Percentiles rank a stretch among this genome's conserved stretches.
These are phyloP conservation scores for Quercus bicolor DNA, from an alignment of 306 rosid genomes.

Conservation along the genomic window DNA sequence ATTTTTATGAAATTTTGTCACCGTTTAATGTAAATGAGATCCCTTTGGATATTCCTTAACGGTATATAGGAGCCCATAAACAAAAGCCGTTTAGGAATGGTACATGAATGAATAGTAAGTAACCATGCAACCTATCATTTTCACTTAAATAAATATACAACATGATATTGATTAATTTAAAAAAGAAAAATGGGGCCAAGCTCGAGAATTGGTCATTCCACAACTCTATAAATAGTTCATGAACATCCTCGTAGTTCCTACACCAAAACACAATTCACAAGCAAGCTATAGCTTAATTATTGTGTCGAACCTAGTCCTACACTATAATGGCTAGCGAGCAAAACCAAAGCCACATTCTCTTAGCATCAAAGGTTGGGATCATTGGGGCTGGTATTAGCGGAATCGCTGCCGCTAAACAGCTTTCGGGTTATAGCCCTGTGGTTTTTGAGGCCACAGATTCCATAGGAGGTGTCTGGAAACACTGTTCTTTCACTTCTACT, in stretches of 20 bases:
- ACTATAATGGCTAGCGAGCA: conserved; percentile 26
- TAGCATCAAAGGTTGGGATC: conserved; percentile 45
- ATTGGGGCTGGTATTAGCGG: conserved; percentile 75
- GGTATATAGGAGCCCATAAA: too few species aligned
- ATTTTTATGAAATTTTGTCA: too few species aligned
- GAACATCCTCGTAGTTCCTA: background rate
- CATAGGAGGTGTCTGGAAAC: conserved; percentile 75
- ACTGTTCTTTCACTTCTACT: conserved; percentile 48
- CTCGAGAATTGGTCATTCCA: background rate
- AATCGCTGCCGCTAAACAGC: conserved; percentile 63
- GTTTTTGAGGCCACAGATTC: conserved; percentile 56
- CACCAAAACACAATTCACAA: background rate
- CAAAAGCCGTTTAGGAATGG: too few species aligned
- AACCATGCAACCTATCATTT: too few species aligned
- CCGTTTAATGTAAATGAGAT: too few species aligned
- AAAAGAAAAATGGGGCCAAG: background rate
- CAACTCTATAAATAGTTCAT: background rate
- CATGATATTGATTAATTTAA: too few species aligned
- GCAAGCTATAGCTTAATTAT: background rate
- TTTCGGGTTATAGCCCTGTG: conserved; percentile 35
- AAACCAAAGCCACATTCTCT: conserved; percentile 7
- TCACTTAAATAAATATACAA: too few species aligned
- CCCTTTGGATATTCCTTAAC: too few species aligned
- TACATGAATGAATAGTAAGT: too few species aligned
- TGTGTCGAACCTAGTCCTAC: background rate